A percentile compares a stretch with the other conserved stretches of the same genome.
These are phyloP conservation scores for Meredithiella fracta DNA, from an alignment of 2,329 filamentous ascomycete species.

Conservation along the genomic window DNA sequence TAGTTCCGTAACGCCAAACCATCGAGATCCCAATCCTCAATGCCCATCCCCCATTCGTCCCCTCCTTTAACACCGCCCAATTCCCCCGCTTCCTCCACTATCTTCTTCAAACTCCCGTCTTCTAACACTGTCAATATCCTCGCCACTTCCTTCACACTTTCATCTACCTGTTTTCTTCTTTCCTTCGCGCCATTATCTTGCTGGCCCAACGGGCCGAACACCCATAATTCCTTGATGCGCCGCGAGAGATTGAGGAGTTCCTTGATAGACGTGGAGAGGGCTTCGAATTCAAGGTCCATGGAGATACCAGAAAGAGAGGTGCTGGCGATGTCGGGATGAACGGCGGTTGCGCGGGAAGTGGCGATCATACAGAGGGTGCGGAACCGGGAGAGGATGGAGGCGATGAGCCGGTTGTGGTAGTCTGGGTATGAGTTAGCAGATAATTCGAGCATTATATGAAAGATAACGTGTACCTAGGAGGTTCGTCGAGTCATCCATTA, in stretches of 20 bases:
- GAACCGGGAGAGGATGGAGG: slow-evolving; percentile 29
- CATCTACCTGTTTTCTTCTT: slow-evolving; percentile 21
- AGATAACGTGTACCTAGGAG: slow-evolving; percentile 23
- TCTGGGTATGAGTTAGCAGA: slow-evolving; percentile 19
- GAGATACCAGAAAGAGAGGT: slow-evolving; percentile 28
- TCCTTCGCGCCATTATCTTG: slow-evolving; percentile 22
- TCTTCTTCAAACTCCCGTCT: slow-evolving; percentile 20
- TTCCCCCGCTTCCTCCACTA: slow-evolving; percentile 23
- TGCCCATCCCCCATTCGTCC: background rate
- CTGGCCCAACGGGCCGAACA: slow-evolving; percentile 27
- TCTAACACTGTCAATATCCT: slow-evolving; percentile 17
- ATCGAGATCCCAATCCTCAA: background rate
- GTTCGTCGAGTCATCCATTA: slow-evolving; percentile 19
- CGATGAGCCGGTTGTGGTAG: slow-evolving; percentile 29
- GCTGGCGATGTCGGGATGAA: slow-evolving; percentile 25
- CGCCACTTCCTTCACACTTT: slow-evolving; percentile 18
- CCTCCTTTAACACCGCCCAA: slow-evolving; percentile 21
- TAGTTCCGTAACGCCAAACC: background rate
- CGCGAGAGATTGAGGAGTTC: slow-evolving; percentile 29
- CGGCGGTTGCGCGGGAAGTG: slow-evolving; percentile 20
- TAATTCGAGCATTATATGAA: background rate
- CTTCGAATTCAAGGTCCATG: slow-evolving; percentile 31
- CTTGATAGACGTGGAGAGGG: slow-evolving; percentile 28
- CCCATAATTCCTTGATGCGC: slow-evolving; percentile 30
- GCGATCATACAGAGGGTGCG: slow-evolving; percentile 28